Evolutionary conservation across 2,329 filamentous ascomycete species (phyloP).

Genomic region (Aspergillus arachidicola): DNA sequence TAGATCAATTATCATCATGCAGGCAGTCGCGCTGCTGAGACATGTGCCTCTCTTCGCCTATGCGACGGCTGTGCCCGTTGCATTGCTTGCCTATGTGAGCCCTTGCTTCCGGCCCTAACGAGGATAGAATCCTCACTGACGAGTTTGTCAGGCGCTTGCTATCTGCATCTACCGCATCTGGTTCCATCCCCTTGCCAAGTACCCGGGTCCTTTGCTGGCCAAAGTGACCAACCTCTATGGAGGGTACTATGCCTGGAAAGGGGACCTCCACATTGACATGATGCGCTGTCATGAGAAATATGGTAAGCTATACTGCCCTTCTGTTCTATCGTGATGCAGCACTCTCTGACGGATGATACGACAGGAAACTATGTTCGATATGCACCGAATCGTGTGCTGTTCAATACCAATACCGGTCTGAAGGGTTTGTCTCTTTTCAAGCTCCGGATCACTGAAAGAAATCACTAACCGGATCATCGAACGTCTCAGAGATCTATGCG

Average conservation of each 20-base stretch:
- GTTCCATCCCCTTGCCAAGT: slow-evolving; percentile 64
- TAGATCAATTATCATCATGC: background rate
- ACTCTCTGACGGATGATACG: background rate
- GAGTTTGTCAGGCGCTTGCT: background rate
- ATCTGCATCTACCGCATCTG: background rate
- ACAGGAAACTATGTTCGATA: slow-evolving; percentile 28
- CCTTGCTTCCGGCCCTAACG: background rate
- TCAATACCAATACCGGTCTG: slow-evolving; percentile 22
- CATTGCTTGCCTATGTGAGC: background rate
- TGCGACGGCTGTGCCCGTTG: background rate
- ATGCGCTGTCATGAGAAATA: slow-evolving; percentile 33
- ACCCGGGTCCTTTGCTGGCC: slow-evolving; percentile 65
- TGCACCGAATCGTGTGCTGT: slow-evolving; percentile 24
- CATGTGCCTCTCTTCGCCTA: background rate
- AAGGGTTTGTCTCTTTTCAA: slow-evolving; percentile 16
- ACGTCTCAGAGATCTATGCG: slow-evolving; percentile 46
- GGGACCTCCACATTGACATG: slow-evolving; percentile 32
- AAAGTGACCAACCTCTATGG: slow-evolving; percentile 58
- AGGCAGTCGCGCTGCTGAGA: background rate
- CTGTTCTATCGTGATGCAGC: background rate
- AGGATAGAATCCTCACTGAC: background rate
- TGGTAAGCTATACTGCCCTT: slow-evolving; percentile 20
- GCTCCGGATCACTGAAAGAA: background rate
- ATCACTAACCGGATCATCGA: background rate
- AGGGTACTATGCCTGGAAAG: slow-evolving; percentile 26